Evolutionary conservation across 139 green algal genomes (phyloP), one percentile per base, ranked within the genome.

Genomic region (Spirogloea muscicola): DNA sequence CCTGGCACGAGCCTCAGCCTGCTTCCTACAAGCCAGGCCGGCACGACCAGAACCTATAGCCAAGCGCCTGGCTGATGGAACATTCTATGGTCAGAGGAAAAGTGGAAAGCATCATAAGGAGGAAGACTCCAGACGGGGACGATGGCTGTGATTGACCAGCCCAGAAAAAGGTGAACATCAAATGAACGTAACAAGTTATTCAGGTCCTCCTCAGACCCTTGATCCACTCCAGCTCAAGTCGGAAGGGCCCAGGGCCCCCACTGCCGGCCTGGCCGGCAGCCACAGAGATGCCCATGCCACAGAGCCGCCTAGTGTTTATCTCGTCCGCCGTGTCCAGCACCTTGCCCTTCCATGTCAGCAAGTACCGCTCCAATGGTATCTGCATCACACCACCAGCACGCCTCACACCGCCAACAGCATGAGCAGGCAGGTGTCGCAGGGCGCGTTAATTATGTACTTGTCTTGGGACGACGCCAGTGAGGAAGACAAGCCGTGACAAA

Each of bases 221-320:
- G 31, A 77, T 58, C 68, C 68, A 77, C 41, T 66, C 68, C 6
- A 77, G 27, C 33, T 77, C 68, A 18, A 77, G 68, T 58, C 60
- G 33, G 62, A 51, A 77, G 33, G 68, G 57, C 34, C 68, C 68
- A 41, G 36, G 38, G 27, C 68, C 68, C 27, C 59, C 67, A 75
- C 2, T 31, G 16, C 59, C 68, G 16, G 21, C 68, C 0, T 27
- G 25, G n/a, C 60, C 59, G 43, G 2, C 68, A 46, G 2, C 39
- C 13, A 77, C n/a, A n/a, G 68, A 76, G 34, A 69, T 7, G n/a
- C 68, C 68, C 68, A 77, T 76, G 16, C 59, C 59, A 16, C 60
- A 29, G n/a, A 77, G 58, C 3, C 59, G 13, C 31, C n/a, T 2
- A 21, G 58, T 16, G 29, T 57, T 57, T 58, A 77, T 69, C 60